phyloP scores from a whole-genome alignment of 345 rosid genomes.

The Moricandia moricandioides region DNA sequence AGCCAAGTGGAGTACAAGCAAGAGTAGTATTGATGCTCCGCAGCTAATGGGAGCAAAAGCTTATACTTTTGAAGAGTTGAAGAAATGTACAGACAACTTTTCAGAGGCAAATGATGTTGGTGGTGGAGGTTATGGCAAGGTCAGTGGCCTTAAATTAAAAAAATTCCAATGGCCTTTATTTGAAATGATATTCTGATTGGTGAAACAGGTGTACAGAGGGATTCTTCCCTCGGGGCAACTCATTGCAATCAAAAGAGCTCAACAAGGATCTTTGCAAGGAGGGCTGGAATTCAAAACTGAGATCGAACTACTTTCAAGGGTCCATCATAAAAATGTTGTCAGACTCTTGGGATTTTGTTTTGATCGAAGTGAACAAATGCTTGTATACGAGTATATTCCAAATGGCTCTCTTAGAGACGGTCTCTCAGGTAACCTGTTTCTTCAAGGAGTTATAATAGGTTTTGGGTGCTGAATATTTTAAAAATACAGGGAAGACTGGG shows the following conservation, averaged over 20 bases:
- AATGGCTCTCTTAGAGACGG: slow-evolving; percentile 66
- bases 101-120: slow-evolving; percentile 69
- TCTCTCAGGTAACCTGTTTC: slow-evolving; percentile 55
- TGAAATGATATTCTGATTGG: background rate
- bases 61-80: slow-evolving; percentile 72
- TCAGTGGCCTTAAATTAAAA: background rate
- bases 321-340: slow-evolving; percentile 81
- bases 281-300: slow-evolving; percentile 77
- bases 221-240: slow-evolving; percentile 52
- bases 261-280: slow-evolving; percentile 84
- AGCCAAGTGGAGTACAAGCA: slow-evolving; percentile 67
- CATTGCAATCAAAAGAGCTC: slow-evolving; percentile 78
- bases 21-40: slow-evolving; percentile 59
- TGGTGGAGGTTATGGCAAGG: slow-evolving; percentile 95
- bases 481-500: slow-evolving; percentile 64
- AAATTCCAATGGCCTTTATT: background rate
- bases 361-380: slow-evolving; percentile 69
- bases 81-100: slow-evolving; percentile 63
- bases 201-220: slow-evolving; percentile 73
- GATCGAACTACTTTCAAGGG: slow-evolving; percentile 86
- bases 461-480: background rate
- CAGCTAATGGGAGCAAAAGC: slow-evolving; percentile 74
- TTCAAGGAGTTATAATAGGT: background rate
- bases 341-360: slow-evolving; percentile 71
- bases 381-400: slow-evolving; percentile 69